phyloP scores from a whole-genome alignment of 2,329 filamentous ascomycete genomes.

The Coniochaeta sp. region DNA sequence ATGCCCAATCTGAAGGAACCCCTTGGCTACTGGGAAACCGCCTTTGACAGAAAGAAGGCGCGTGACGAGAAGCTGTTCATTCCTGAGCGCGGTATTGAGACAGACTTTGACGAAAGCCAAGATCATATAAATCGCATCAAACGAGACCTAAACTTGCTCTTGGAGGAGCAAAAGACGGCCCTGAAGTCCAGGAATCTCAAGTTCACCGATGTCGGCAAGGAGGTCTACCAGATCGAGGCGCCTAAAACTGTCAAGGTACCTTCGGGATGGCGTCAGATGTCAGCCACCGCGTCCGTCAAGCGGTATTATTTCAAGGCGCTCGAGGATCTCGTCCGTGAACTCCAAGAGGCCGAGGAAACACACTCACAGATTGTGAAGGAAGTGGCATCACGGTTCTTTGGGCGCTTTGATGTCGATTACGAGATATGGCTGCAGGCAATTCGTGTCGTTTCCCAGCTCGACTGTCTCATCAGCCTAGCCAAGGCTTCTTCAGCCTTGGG shows the following conservation, averaged over 20 bases:
- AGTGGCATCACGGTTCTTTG: conserved; percentile 75
- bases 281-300: conserved; percentile 81
- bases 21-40: conserved; percentile 80
- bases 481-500: conserved; percentile 81
- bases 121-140: conserved; percentile 71
- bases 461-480: conserved; percentile 89
- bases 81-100: conserved; percentile 79
- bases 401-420: conserved; percentile 83
- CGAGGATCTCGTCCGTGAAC: conserved; percentile 70
- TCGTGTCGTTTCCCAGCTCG: conserved; percentile 82
- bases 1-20: conserved; percentile 79
- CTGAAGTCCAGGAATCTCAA: conserved; percentile 67
- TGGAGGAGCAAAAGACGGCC: conserved; percentile 64
- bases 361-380: conserved; percentile 88
- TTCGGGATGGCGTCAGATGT: conserved; percentile 91
- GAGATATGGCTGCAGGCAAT: conserved; percentile 81
- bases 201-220: conserved; percentile 85
- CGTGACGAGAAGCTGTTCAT: conserved; percentile 75
- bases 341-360: conserved; percentile 91
- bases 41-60: conserved; percentile 78
- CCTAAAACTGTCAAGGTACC: conserved; percentile 82
- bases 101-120: conserved; percentile 83
- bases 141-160: conserved; percentile 59
- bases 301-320: conserved; percentile 89
- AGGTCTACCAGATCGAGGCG: conserved; percentile 92